Evolutionary conservation across 2,329 filamentous ascomycete species (phyloP), one percentile per base, ranked within the genome.

Genomic region (Camillea tinctor): DNA sequence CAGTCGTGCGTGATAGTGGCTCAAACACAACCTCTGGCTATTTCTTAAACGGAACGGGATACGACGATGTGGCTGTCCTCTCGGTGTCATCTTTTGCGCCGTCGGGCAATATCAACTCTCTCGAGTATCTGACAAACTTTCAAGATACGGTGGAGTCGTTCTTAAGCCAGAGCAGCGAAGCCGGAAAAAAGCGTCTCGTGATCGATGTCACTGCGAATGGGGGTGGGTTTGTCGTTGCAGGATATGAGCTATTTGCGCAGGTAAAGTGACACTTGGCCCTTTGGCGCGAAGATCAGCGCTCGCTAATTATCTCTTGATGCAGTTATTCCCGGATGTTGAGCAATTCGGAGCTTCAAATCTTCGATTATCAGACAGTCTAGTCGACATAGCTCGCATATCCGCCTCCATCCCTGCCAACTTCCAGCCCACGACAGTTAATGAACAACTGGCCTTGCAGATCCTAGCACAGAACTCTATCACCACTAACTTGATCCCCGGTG

Each of bases 231-330:
- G 82, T 88, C 51, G 69, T 86, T 7, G 79, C 83, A n/a, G 86
- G 83, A 17, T 86, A 85, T 64, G 85, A 88, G 67, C 77, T 89
- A 23, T 88, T 88, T 74, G 82, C 83, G 56, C 74, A 82, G 69
- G 75, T 87, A 0, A 44, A n/a, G 17, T 11, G 13, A 7, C 3
- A 30, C 2, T n/a, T 15, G 36, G n/a, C 15, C 17, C 17, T 17
- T 44, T n/a, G 15, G 13, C 17, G 36, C 13, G 4, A n/a, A 44
- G 36, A 44, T 9, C 17, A 17, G 36, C 17, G 36, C 11, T 44
- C 11, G 17, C 36, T 44, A n/a, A 44, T 15, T 15, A 20, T 49
- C 22, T 55, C 21, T 1, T 15, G 0, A 7, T 4, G 13, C 44
- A 75, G 67, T 74, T 86, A 0, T 86, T 86, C 74, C 84, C 84